phyloP scores from a whole-genome alignment of 805 yeast species.

The Metschnikowia cerradonensis region DNA sequence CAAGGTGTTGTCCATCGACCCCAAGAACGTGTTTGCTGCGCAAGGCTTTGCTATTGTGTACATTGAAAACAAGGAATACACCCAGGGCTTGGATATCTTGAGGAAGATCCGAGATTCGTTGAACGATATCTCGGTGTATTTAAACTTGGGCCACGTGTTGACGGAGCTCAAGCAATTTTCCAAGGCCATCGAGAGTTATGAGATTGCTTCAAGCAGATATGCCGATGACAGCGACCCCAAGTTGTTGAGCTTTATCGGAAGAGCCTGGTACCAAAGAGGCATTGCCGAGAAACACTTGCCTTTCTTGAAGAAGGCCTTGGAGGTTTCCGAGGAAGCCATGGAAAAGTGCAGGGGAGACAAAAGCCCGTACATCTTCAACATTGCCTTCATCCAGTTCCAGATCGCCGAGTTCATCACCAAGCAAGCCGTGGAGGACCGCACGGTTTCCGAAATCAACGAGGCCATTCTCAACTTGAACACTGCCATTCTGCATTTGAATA shows the following conservation, averaged over 20 bases:
- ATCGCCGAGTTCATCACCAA: conserved; percentile 79
- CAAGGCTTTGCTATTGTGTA: conserved; percentile 94
- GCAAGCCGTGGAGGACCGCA: conserved; percentile 53
- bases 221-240: conserved; percentile 61
- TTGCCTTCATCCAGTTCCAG: conserved; percentile 81
- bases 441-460: conserved; percentile 53
- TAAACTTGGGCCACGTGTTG: conserved; percentile 85
- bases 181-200: conserved; percentile 87
- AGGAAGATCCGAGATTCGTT: conserved; percentile 87
- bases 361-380: conserved; percentile 60
- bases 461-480: conserved; percentile 54
- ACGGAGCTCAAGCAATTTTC: conserved; percentile 76
- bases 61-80: conserved; percentile 75
- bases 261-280: conserved; percentile 86
- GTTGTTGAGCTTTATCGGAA: conserved; percentile 68
- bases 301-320: conserved; percentile 59
- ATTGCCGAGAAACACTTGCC: conserved; percentile 58
- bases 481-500: conserved; percentile 58
- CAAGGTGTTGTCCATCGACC: conserved; percentile 81
- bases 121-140: conserved; percentile 74
- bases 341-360: conserved; percentile 24
- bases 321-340: conserved; percentile 57
- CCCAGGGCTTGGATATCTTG: conserved; percentile 78
- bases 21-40: conserved; percentile 89
- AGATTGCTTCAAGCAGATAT: conserved; percentile 67